Evolutionary conservation across 495 filamentous ascomycete species (phyloP), one percentile per base, ranked within the genome.

Genomic region (Penicillium fimorum): DNA sequence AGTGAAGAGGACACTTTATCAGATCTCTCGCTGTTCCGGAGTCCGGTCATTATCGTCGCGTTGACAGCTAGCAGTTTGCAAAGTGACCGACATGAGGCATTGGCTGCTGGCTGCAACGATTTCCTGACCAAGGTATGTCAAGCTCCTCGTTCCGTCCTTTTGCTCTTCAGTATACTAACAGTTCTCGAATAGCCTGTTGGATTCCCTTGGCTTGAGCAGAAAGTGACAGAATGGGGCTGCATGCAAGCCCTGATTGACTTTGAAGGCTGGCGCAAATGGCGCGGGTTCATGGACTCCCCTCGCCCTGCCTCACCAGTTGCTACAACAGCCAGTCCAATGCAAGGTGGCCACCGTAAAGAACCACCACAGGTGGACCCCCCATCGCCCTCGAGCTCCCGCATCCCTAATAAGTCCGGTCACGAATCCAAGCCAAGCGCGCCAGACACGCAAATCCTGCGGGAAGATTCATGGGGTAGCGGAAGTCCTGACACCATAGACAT

Each of bases 191-290:
- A 96, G 91, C 94, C 94, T 22, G 92, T 98, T 50, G 95, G 93
- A 61, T 97, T 97, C 66, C 92, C 95, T 55, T 98, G 94, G 94
- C 81, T 98, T 13, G 89, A 96, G 65, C 85, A 93, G 40, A 98
- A 98, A 68, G 91, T 97, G 40, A 96, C 93, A 69, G 94, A 98
- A 82, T 98, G 94, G 94, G 94, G 94, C 59, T 98, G 94, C 76
- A 97, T 98, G 80, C 94, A 97, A 78, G 95, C 95, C 18, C 77
- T 98, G 50, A 98, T 98, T 71, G 94, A 98, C 77, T 97, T 92
- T 63, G 94, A 97, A 65, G 94, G 94, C 50, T 98, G 94, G 94
- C 85, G 92, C 42, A 90, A 92, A 72, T 98, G 94, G 94, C 96
- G 96, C 64, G 87, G 91, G 58, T 92, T 85, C 64, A 77, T 82